Conservation (phyloP, 2,329 filamentous ascomycete genomes). For the Fusarium sp. region DNA sequence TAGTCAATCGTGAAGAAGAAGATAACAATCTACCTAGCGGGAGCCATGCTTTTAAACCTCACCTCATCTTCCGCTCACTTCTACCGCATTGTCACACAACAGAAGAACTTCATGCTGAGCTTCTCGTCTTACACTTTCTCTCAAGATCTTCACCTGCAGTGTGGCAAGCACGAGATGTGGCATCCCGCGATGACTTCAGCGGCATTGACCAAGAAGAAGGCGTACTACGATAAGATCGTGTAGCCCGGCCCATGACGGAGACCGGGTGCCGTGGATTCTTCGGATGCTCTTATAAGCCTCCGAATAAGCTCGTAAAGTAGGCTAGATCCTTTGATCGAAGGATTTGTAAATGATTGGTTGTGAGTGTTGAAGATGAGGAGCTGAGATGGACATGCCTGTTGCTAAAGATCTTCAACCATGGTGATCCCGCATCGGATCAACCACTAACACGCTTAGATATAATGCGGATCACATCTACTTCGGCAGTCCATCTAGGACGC, state of each 20-base stretch:
- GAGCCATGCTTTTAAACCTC: conserved; percentile 23
- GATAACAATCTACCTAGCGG: too few species aligned
- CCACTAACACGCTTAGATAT: background rate
- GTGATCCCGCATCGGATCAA: background rate
- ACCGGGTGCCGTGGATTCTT: conserved; percentile 38
- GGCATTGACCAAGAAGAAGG: conserved; percentile 14
- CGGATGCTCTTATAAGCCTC: conserved; percentile 10
- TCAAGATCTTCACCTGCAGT: conserved; percentile 28
- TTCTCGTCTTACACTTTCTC: conserved; percentile 24
- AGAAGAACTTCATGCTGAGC: conserved; percentile 18
- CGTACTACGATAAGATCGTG: conserved; percentile 28
- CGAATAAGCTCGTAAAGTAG: conserved; percentile 1
- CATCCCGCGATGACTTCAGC: conserved; percentile 30
- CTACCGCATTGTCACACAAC: conserved; percentile 17
- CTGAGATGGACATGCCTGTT: background rate
- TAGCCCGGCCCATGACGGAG: conserved; percentile 32
- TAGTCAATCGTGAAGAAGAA: background rate
- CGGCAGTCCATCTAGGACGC: background rate
- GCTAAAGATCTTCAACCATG: background rate
- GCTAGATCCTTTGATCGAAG: background rate
- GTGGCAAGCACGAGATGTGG: conserved; percentile 27
- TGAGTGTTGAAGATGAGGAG: background rate
- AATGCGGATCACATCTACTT: background rate
- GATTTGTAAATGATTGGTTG: background rate
- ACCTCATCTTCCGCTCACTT: background rate